Conservation (phyloP, 1,139 yeast genomes). For the Magnusiomyces paraingens region DNA sequence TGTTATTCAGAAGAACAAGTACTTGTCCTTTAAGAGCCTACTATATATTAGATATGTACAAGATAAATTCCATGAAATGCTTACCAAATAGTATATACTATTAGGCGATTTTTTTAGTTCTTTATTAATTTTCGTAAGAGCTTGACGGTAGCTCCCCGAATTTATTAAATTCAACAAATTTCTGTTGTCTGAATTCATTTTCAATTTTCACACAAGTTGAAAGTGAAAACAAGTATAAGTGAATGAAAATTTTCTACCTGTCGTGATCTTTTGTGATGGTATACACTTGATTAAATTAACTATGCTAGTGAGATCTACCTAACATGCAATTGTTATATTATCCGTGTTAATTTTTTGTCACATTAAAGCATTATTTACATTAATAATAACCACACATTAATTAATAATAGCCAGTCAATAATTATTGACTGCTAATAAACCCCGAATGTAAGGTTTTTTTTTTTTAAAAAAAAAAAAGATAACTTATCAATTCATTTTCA, state of each 20-base stretch:
- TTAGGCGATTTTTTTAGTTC: slow-evolving; percentile 52
- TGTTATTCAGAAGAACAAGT: slow-evolving; percentile 40
- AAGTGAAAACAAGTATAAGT: background rate
- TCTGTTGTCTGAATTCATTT: background rate
- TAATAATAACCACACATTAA: too few species aligned
- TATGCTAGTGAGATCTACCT: too few species aligned
- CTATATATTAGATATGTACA: slow-evolving; percentile 44
- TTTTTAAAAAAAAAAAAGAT: too few species aligned
- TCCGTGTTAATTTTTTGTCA: too few species aligned
- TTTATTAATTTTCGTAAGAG: slow-evolving; percentile 44
- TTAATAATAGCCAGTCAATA: too few species aligned
- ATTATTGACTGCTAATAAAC: too few species aligned
- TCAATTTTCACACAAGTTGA: background rate
- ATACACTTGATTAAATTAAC: too few species aligned
- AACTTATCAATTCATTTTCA: too few species aligned
- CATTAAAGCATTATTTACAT: too few species aligned
- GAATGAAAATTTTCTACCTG: background rate
- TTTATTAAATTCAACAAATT: slow-evolving; percentile 34
- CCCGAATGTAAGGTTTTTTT: too few species aligned
- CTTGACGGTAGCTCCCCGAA: slow-evolving; percentile 48
- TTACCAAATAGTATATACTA: slow-evolving; percentile 42
- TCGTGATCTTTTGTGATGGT: too few species aligned
- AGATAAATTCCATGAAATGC: slow-evolving; percentile 32
- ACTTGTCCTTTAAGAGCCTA: slow-evolving; percentile 42
- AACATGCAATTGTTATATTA: too few species aligned